These are phyloP conservation scores for Theileria orientalis DNA, from an alignment of 169 alveolate species.

Conservation along the genomic window DNA sequence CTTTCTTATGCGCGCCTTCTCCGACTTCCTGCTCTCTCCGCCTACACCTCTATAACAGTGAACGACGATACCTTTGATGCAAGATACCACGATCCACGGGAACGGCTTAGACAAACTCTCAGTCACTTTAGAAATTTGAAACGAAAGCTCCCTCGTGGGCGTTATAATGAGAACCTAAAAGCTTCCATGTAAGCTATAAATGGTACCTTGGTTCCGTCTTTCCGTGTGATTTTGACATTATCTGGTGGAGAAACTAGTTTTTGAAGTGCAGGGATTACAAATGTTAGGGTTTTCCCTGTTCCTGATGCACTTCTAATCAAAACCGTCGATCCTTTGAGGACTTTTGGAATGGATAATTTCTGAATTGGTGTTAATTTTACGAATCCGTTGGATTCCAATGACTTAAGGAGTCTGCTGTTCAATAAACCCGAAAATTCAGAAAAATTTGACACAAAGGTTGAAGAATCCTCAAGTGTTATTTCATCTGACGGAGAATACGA, in stretches of 20 bases:
- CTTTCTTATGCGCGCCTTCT: slow-evolving; percentile 86
- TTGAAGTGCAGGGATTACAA: slow-evolving; percentile 96
- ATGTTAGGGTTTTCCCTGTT: slow-evolving; percentile 98
- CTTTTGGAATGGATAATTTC: slow-evolving; percentile 93
- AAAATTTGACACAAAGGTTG: slow-evolving; percentile 36
- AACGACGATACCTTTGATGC: slow-evolving; percentile 64
- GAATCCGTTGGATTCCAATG: slow-evolving; percentile 69
- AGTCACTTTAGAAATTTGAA: slow-evolving; percentile 69
- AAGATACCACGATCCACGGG: slow-evolving; percentile 80
- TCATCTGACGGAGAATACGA: slow-evolving; percentile 5
- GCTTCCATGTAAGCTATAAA: not conserved
- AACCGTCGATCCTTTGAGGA: slow-evolving; percentile 93
- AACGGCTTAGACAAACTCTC: slow-evolving; percentile 68
- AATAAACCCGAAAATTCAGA: slow-evolving; percentile 12
- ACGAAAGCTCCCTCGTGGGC: slow-evolving; percentile 83
- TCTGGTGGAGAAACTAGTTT: slow-evolving; percentile 79
- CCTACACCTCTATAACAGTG: slow-evolving; percentile 68
- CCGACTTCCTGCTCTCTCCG: slow-evolving; percentile 88
- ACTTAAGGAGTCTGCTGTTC: slow-evolving; percentile 39
- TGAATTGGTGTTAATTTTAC: slow-evolving; percentile 90
- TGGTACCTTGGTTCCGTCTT: slow-evolving; percentile 59
- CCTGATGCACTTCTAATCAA: slow-evolving; percentile 97
- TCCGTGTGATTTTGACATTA: slow-evolving; percentile 35
- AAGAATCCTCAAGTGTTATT: slow-evolving; percentile 30
- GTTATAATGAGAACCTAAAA: slow-evolving; percentile 67